Percentiles rank a stretch among this genome's conserved stretches.
These are phyloP conservation scores for Coemansia sp. DNA, from an alignment of 192 early-diverging fungal species.

Conservation along the genomic window DNA sequence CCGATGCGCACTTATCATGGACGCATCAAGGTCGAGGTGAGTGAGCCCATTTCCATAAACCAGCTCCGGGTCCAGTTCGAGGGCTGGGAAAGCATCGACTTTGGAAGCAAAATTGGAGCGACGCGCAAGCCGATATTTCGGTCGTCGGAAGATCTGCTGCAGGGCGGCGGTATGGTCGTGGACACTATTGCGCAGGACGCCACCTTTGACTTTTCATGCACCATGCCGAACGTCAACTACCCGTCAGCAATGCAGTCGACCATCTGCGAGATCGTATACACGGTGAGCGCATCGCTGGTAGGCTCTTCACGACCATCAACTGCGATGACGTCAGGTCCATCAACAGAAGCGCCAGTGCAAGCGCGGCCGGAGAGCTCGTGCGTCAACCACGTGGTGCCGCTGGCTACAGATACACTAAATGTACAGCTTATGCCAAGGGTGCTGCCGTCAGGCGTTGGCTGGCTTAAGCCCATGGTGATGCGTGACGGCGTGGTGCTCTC, in stretches of 20 bases:
- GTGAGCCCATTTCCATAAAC: conserved; percentile 29
- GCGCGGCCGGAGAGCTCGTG: conserved; percentile 13
- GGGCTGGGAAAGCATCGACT: conserved; percentile 53
- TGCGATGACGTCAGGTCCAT: neutral
- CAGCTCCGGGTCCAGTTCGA: conserved; percentile 49
- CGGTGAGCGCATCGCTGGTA: conserved; percentile 30
- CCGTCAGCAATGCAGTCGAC: conserved; percentile 50
- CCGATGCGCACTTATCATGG: conserved; percentile 50
- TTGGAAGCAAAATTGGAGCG: conserved; percentile 41
- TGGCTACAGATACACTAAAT: conserved; percentile 26
- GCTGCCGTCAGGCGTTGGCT: conserved; percentile 49
- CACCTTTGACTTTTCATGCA: conserved; percentile 42
- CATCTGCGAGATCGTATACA: conserved; percentile 48
- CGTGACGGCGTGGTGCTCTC: conserved; percentile 48
- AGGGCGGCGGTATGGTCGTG: conserved; percentile 20
- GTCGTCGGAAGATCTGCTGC: conserved; percentile 34
- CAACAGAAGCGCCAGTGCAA: neutral
- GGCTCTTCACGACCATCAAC: conserved; percentile 12
- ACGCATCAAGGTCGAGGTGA: conserved; percentile 28
- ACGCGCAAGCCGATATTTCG: conserved; percentile 37
- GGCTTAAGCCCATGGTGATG: conserved; percentile 55
- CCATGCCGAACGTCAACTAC: conserved; percentile 54
- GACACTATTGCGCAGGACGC: conserved; percentile 26
- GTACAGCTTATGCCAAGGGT: conserved; percentile 48
- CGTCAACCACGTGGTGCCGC: conserved; percentile 24